Conservation (phyloP, 306 rosid species). For the Dalbergia cultrata region DNA sequence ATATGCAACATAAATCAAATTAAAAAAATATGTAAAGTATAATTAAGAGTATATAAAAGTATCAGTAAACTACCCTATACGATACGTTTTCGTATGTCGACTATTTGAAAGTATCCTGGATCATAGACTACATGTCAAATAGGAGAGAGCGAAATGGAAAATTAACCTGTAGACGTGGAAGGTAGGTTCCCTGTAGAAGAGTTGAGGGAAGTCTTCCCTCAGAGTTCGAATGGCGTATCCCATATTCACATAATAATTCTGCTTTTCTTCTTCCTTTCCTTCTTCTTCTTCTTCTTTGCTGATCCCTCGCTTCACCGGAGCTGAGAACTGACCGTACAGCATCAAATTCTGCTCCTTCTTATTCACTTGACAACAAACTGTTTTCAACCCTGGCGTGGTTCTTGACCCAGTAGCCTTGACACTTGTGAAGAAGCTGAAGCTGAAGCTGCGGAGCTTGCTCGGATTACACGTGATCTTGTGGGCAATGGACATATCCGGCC, state of each 20-base stretch:
- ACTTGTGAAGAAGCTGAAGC: conserved; percentile 12
- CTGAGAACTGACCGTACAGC: background rate
- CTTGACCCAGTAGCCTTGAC: conserved; percentile 46
- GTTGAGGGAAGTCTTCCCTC: conserved; percentile 82
- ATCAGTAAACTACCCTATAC: no score
- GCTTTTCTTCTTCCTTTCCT: conserved; percentile 76
- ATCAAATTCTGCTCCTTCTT: conserved; percentile 42
- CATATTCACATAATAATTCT: conserved; percentile 75
- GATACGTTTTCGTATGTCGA: no score
- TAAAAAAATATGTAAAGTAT: no score
- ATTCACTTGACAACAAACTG: conserved; percentile 43
- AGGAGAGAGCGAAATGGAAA: background rate
- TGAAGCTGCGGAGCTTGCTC: conserved; percentile 49
- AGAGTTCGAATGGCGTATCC: conserved; percentile 85
- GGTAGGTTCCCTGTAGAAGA: conserved; percentile 74
- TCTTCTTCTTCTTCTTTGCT: conserved; percentile 81
- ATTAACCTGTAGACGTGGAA: conserved; percentile 77
- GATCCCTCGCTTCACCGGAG: conserved; percentile 54
- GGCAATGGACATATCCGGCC: conserved; percentile 54
- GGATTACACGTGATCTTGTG: conserved; percentile 49
- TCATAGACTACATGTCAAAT: no score
- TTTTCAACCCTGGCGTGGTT: conserved; percentile 33
- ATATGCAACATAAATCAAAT: no score
- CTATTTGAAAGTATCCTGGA: no score
- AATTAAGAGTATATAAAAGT: no score